These are phyloP conservation scores for Hypoxylon sp. DNA, from an alignment of 2,329 filamentous ascomycete species.

Conservation along the genomic window DNA sequence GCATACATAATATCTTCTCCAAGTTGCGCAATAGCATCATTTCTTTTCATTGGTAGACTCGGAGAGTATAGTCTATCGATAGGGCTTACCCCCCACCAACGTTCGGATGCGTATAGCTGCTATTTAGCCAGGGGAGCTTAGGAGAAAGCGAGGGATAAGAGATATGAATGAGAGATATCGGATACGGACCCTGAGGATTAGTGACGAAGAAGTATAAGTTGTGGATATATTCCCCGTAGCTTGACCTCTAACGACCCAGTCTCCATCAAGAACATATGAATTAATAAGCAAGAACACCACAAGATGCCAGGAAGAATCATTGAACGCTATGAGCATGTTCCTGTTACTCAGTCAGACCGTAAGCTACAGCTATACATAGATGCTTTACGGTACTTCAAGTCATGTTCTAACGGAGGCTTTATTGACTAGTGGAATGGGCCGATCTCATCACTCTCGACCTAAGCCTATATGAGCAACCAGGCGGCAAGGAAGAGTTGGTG, in stretches of 20 bases:
- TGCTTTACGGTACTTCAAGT: neutral
- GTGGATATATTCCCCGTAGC: conserved; percentile 3
- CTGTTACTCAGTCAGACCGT: conserved; percentile 52
- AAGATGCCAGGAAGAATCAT: conserved; percentile 51
- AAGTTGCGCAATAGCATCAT: conserved; percentile 38
- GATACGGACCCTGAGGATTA: no score
- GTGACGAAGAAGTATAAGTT: conserved; percentile 28
- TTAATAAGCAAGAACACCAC: conserved; percentile 13
- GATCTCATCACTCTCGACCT: conserved; percentile 54
- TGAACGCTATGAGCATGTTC: conserved; percentile 52
- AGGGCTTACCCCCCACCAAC: conserved; percentile 37
- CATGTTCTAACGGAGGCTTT: neutral
- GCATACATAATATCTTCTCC: conserved; percentile 42
- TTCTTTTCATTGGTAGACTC: conserved; percentile 38
- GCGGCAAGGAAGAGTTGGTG: conserved; percentile 54
- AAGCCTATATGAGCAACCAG: conserved; percentile 53
- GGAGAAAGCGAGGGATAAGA: conserved; percentile 10
- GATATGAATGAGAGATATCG: conserved; percentile 37
- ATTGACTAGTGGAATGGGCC: conserved; percentile 49
- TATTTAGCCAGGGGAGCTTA: conserved; percentile 16
- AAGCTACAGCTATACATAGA: conserved; percentile 19
- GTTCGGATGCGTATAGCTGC: neutral
- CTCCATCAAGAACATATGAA: conserved; percentile 11
- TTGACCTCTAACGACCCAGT: conserved; percentile 3
- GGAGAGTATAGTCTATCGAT: conserved; percentile 34